Conservation (phyloP, 345 rosid species). For the Camelina hispida region DNA sequence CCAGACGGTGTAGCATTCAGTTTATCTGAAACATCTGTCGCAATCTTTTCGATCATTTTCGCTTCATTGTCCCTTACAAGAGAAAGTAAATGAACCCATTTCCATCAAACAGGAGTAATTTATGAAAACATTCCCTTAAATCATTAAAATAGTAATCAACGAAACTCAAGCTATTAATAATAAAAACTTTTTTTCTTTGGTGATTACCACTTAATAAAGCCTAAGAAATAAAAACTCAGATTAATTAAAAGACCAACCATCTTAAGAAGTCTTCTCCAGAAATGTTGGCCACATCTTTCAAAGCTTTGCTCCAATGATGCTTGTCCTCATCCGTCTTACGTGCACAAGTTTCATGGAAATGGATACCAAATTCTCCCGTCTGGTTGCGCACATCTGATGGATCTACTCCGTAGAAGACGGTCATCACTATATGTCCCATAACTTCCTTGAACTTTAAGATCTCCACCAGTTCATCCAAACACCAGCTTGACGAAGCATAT, state of each 20-base stretch:
- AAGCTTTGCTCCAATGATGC: constrained; percentile 3
- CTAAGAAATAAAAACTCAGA: no score
- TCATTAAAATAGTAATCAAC: no score
- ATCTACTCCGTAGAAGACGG: constrained; percentile 2
- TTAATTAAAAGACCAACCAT: neutral
- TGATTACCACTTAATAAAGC: no score
- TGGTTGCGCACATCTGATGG: constrained; percentile 22
- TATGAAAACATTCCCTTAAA: no score
- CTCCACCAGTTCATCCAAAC: constrained; percentile 13
- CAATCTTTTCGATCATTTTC: neutral
- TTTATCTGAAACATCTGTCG: neutral
- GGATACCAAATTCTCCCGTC: neutral
- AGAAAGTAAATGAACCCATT: no score
- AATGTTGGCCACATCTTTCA: neutral
- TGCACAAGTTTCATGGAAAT: neutral
- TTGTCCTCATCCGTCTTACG: neutral
- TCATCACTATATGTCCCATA: constrained; percentile 17
- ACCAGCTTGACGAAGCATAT: constrained; percentile 32
- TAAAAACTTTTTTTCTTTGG: no score
- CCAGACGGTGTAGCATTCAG: neutral
- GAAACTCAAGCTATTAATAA: no score
- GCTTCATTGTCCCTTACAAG: constrained; percentile 18
- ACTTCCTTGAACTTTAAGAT: neutral
- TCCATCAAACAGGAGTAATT: no score
- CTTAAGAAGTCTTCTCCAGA: neutral